These are phyloP conservation scores for Pseudogymnoascus sp. DNA, from an alignment of 2,329 filamentous ascomycete species.

Conservation along the genomic window DNA sequence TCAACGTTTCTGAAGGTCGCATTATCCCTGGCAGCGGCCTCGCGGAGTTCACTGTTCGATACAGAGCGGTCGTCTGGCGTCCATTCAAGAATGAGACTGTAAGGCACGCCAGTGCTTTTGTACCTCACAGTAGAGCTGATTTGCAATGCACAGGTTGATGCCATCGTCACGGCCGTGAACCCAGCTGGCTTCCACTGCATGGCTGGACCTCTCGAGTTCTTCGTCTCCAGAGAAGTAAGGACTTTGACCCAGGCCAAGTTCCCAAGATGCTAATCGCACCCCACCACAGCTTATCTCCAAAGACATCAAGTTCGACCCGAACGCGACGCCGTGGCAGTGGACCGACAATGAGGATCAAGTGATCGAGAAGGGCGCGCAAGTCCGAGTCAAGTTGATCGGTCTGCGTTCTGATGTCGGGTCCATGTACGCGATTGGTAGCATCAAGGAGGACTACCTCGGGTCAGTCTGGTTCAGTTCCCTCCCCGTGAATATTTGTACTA, in stretches of 20 bases:
- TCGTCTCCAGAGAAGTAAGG: conserved; percentile 76
- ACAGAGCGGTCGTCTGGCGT: conserved; percentile 93
- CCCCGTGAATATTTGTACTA: not conserved
- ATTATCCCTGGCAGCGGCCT: conserved; percentile 87
- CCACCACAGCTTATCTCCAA: conserved; percentile 70
- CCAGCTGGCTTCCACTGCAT: conserved; percentile 86
- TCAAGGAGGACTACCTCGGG: conserved; percentile 78
- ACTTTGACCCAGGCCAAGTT: conserved; percentile 23
- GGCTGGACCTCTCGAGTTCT: conserved; percentile 70
- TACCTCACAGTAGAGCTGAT: conserved; percentile 1
- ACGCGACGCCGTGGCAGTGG: conserved; percentile 93
- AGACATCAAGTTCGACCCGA: conserved; percentile 90
- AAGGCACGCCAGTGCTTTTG: conserved; percentile 34
- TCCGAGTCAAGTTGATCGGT: conserved; percentile 91
- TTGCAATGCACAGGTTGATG: conserved; percentile 65
- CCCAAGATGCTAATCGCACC: conserved; percentile 6
- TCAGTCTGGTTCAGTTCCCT: conserved; percentile 32
- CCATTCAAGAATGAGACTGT: conserved; percentile 98
- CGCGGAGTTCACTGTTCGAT: conserved; percentile 90
- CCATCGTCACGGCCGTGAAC: conserved; percentile 85
- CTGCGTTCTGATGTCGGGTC: conserved; percentile 87
- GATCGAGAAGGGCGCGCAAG: conserved; percentile 88
- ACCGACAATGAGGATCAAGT: conserved; percentile 91
- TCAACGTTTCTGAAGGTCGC: conserved; percentile 87
- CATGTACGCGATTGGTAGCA: conserved; percentile 96